Conservation (phyloP, 2,329 filamentous ascomycete species). For the Penicillium sp. region DNA sequence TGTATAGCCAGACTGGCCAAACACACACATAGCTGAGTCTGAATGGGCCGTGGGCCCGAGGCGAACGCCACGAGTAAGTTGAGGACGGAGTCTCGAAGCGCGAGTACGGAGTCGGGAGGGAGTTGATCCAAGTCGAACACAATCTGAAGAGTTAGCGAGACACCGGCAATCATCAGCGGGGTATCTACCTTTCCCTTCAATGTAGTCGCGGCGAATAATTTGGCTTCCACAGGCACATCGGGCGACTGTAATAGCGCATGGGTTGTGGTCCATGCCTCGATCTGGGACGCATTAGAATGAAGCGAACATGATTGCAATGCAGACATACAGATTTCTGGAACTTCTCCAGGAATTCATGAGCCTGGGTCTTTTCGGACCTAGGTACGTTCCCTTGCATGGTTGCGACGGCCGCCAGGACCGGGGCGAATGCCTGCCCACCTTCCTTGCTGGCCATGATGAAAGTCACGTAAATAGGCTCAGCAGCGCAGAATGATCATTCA, state of each 20-base stretch:
- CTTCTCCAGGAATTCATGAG: conserved; percentile 82
- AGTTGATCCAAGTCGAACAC: conserved; percentile 94
- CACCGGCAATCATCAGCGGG: conserved; percentile 1
- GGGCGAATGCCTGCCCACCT: conserved; percentile 68
- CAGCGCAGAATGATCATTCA: conserved; percentile 5
- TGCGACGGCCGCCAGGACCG: conserved; percentile 79
- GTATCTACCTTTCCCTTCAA: conserved; percentile 89
- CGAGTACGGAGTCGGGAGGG: conserved; percentile 65
- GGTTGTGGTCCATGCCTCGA: conserved; percentile 85
- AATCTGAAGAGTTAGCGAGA: conserved; percentile 58
- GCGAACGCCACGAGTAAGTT: conserved; percentile 75
- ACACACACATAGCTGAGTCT: conserved; percentile 91
- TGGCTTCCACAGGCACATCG: conserved; percentile 72
- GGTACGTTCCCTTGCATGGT: conserved; percentile 85
- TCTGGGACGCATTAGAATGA: conserved; percentile 46
- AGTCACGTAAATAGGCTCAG: conserved; percentile 8
- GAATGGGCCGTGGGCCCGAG: conserved; percentile 71
- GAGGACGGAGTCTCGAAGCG: conserved; percentile 78
- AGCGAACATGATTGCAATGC: background rate
- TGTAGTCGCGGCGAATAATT: conserved; percentile 93
- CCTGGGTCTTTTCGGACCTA: conserved; percentile 77
- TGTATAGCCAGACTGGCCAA: conserved; percentile 92
- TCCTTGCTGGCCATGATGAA: conserved; percentile 62
- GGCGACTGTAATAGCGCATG: conserved; percentile 77
- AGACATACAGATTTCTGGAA: conserved; percentile 92